These are phyloP conservation scores for Lichtheimia corymbifera DNA, from an alignment of 371 early-diverging fungal species.

Conservation along the genomic window DNA sequence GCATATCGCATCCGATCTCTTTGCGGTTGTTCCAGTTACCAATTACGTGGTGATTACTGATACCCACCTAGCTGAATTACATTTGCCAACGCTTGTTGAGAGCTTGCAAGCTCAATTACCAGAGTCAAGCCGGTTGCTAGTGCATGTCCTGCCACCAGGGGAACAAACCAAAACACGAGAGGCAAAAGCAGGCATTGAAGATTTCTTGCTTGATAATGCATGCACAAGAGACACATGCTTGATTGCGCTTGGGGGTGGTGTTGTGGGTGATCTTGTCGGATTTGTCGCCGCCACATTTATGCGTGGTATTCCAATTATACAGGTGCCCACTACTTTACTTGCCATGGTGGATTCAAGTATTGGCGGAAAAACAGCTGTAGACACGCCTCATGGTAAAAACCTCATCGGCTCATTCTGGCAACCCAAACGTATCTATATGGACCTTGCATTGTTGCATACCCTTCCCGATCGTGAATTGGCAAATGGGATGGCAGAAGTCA, in stretches of 20 bases:
- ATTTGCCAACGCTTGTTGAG: constrained; percentile 25
- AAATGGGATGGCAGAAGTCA: constrained; percentile 96
- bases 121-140: constrained; percentile 56
- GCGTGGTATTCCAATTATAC: constrained; percentile 89
- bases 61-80: constrained; percentile 71
- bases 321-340: constrained; percentile 92
- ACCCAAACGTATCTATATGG: constrained; percentile 87
- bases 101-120: constrained; percentile 10
- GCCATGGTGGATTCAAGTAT: constrained; percentile 97
- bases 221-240: constrained; percentile 92
- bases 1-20: constrained; percentile 68
- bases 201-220: constrained; percentile 74
- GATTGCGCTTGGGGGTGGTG: constrained; percentile 93
- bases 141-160: constrained; percentile 80
- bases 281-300: constrained; percentile 95
- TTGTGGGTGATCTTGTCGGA: constrained; percentile 92
- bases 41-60: constrained; percentile 88
- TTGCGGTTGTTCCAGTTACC: constrained; percentile 60
- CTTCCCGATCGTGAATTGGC: constrained; percentile 88
- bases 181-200: constrained; percentile 81
- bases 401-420: constrained; percentile 96
- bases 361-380: constrained; percentile 95
- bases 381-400: constrained; percentile 92
- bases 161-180: constrained; percentile 84
- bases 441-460: constrained; percentile 76